Base-by-base conservation (phyloP, 768 basidiomycete genomes). In the Lactarius vividus region DNA sequence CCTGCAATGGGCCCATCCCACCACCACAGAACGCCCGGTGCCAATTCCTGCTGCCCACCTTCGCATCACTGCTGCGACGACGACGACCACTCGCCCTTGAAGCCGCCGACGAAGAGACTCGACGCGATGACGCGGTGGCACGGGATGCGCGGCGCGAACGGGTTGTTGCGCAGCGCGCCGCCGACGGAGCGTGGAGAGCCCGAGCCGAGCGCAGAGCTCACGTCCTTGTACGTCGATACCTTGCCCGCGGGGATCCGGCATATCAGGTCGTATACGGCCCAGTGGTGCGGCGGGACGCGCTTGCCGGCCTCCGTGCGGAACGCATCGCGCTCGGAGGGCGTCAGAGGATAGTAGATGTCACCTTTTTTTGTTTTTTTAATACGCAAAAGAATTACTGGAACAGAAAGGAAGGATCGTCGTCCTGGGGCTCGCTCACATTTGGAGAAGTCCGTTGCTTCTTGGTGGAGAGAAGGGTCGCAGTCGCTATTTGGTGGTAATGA, bases 181-280 rank as follows among this genome's bases (percentile, higher is more conserved):
- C 88, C 89, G n/a, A 88, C 88, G 85, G 87, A 86, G 20, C 86
- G 84, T 35, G 87, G 84, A 6, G 86, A 88, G 13, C 86, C 86
- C 33, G 69, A 62, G 1, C 85, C 84, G 3, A 85, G 75, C 8
- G 80, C 80, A 1, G 71, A 65, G 39, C 81, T 81, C 23, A 88
- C 76, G 10, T 64, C 63, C 20, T 71, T 71, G 57, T 71, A 71
- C 2, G 70, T 71, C 57, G 70, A 58, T 7, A 71, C 63, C 23
- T 60, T 70, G 1, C 70, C 65, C 26, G 44, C 57, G 2, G 70
- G 70, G 39, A 71, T 70, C 10, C 9, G 9, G 2, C 61, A 53
- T 18, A 64, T 40, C 15, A 66, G 44, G 52, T 71, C 70, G 46
- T 71, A 71, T 15, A 71, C 70, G 3, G 69, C 70, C 70, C 70